Evolutionary conservation across 2,329 filamentous ascomycete genomes (phyloP), one percentile per base, ranked within the genome.

Genomic region (Aspergillus piperis): DNA sequence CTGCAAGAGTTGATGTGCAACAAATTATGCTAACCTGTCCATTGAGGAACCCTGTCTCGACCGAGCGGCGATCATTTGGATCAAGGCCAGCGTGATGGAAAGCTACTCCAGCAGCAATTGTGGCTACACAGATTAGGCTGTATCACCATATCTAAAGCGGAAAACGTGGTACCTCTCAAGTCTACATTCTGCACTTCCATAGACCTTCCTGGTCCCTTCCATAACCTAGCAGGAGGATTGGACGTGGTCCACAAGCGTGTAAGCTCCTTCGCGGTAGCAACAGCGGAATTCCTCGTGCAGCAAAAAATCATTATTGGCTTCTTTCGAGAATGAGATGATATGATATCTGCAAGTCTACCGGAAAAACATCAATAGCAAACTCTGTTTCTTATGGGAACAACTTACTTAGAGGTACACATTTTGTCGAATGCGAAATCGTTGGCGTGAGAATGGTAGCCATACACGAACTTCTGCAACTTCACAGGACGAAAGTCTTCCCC

Each of bases 261-360:
- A 38, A 96, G 80, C 44, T 84, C 76, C 58, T 84, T 84, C 8
- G 91, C 90, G 1, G 91, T 93, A 8, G 75, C 80, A 49, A 87
- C 83, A 32, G 88, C 87, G 0, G 89, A 90, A 61, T 87, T 89
- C 38, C 90, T 81, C 0, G 91, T 95, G 63, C 88, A 88, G 69
- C 92, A 95, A 70, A 96, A 96, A 0, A 96, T 80, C 81, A 96
- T 89, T 17, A 91, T 88, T 0, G 91, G 91, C 69, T 95, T 95
- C 42, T 81, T 81, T 48, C 86, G 81, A 0, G 86, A 87, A 72
- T 92, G 88, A 56, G 84, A 88, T 5, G 80, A 74, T 41, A 96
- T 86, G 5, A 94, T 72, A 4, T 85, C 82, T 0, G 85, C 84
- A 4, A 96, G 79, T 65, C 88, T 90, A 17, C 69, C 36, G 15